phyloP scores from a whole-genome alignment of 345 rosid genomes.

The Dipteronia dyeriana region DNA sequence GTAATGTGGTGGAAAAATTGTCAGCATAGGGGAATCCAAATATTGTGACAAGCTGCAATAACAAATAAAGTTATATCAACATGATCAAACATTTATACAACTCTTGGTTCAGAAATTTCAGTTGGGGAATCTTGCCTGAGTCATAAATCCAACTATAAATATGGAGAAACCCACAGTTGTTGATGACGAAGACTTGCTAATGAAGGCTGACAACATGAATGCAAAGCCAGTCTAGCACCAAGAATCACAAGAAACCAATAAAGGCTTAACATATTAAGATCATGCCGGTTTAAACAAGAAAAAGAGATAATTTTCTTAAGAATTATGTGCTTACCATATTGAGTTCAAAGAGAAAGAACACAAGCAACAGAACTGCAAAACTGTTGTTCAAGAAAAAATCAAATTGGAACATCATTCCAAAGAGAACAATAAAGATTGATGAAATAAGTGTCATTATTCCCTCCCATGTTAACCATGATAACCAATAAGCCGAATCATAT shows the following conservation, averaged over 20 bases:
- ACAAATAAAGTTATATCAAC: constrained; percentile 21
- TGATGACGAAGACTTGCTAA: constrained; percentile 80
- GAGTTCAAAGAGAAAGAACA: constrained; percentile 82
- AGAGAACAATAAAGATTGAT: constrained; percentile 70
- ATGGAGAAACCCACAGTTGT: constrained; percentile 76
- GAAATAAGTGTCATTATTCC: constrained; percentile 64
- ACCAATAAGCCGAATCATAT: constrained; percentile 85
- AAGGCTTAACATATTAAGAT: too few relatives aligned
- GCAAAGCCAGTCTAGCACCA: constrained; percentile 72
- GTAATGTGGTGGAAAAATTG: constrained; percentile 23
- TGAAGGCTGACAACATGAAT: constrained; percentile 81
- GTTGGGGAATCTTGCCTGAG: constrained; percentile 58
- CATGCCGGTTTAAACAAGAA: constrained; percentile 11
- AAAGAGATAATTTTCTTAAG: not conserved
- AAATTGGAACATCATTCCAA: constrained; percentile 95
- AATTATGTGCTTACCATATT: constrained; percentile 61
- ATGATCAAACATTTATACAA: constrained; percentile 5
- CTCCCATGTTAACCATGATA: constrained; percentile 92
- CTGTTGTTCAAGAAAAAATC: constrained; percentile 86
- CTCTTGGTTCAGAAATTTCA: constrained; percentile 13
- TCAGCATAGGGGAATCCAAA: constrained; percentile 65
- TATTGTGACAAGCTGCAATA: constrained; percentile 57
- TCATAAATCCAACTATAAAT: constrained; percentile 74
- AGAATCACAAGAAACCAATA: constrained; percentile 14
- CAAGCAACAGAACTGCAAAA: constrained; percentile 68